Conservation (phyloP, 805 yeast species). For the Teunomyces kruisii region DNA sequence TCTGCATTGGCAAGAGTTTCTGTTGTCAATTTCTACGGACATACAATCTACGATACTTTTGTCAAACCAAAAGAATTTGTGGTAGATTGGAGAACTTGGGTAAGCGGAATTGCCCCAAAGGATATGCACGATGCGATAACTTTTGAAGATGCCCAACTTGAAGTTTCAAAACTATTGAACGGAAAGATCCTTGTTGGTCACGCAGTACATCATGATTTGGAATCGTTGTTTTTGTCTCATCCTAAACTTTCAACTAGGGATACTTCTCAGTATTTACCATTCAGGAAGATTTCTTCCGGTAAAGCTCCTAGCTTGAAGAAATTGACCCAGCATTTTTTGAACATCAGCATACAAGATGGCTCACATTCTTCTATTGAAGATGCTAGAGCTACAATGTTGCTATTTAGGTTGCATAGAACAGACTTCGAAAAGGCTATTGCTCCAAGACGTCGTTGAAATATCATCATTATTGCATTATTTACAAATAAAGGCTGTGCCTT, state of each 20-base stretch:
- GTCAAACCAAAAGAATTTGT: conserved; percentile 76
- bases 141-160: conserved; percentile 64
- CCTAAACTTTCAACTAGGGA: conserved; percentile 67
- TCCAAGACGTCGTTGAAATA: not conserved
- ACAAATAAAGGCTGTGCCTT: conserved; percentile 1
- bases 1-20: conserved; percentile 86
- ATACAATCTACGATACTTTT: conserved; percentile 65
- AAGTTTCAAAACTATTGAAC: conserved; percentile 51
- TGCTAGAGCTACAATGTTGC: conserved; percentile 82
- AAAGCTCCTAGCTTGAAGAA: conserved; percentile 73
- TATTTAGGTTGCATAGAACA: conserved; percentile 62
- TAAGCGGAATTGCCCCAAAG: conserved; percentile 76
- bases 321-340: conserved; percentile 55
- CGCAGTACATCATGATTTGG: conserved; percentile 77
- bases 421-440: conserved; percentile 51
- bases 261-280: conserved; percentile 64
- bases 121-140: conserved; percentile 68
- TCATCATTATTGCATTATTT: not conserved
- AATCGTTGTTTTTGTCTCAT: conserved; percentile 64
- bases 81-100: conserved; percentile 92
- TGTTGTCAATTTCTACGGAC: conserved; percentile 79
- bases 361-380: conserved; percentile 89
- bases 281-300: conserved; percentile 59
- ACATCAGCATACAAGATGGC: conserved; percentile 65
- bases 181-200: conserved; percentile 76